A percentile compares a stretch with the other conserved stretches of the same genome.
phyloP scores from a whole-genome alignment of 352 stramenopile genomes.

The Globisporangium cederbergense region DNA sequence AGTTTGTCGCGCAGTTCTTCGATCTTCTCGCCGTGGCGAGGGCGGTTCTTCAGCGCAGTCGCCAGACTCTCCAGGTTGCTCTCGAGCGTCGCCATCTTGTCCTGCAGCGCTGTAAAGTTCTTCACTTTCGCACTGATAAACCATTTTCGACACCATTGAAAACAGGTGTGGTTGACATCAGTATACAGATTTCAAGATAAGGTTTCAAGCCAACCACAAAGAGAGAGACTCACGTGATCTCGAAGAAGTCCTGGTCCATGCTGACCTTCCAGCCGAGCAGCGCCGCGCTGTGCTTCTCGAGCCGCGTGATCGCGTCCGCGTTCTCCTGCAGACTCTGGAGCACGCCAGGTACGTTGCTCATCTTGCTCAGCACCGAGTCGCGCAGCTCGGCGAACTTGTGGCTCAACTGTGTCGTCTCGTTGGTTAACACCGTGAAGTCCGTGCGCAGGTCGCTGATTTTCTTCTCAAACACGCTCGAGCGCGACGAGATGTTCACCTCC shows the following conservation, averaged over 20 bases:
- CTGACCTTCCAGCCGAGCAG: constrained; percentile 60
- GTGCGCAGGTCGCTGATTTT: constrained; percentile 54
- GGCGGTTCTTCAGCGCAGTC: constrained; percentile 31
- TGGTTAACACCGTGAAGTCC: constrained; percentile 50
- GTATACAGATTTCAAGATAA: background rate
- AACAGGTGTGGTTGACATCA: background rate
- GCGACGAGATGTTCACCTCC: constrained; percentile 57
- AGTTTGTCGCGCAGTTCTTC: constrained; percentile 56
- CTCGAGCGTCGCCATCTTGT: constrained; percentile 59
- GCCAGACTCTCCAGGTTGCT: constrained; percentile 53
- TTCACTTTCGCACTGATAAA: constrained; percentile 45
- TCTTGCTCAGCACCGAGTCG: constrained; percentile 38
- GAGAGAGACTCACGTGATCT: constrained; percentile 29
- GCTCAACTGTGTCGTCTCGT: constrained; percentile 34
- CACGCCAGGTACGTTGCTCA: constrained; percentile 21
- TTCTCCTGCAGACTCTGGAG: constrained; percentile 40
- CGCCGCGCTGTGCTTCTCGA: constrained; percentile 70
- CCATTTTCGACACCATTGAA: background rate
- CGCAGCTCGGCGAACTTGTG: constrained; percentile 50
- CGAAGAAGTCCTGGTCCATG: constrained; percentile 59
- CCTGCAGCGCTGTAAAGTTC: constrained; percentile 36
- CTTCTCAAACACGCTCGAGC: constrained; percentile 59
- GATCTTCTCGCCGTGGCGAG: constrained; percentile 56
- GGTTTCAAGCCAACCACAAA: background rate
- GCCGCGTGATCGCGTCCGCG: constrained; percentile 49